Percentiles rank a stretch among this genome's conserved stretches.
Evolutionary conservation across 495 filamentous ascomycete species (phyloP).

Genomic region (Penicillium angulare): DNA sequence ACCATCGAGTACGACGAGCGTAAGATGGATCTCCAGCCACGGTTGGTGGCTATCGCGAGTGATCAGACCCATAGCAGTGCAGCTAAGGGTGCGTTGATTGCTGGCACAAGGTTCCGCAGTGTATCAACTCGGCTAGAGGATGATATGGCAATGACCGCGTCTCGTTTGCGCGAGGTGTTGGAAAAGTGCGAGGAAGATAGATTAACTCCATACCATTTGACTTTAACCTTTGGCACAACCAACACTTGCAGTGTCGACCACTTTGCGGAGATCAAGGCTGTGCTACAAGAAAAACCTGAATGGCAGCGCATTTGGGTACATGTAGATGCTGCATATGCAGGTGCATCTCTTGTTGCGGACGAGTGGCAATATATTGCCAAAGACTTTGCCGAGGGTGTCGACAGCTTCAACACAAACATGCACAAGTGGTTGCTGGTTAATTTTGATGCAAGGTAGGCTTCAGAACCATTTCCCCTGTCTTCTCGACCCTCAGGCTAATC

Average conservation of each 20-base stretch:
- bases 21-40: conserved; percentile 61
- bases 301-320: conserved; percentile 80
- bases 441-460: conserved; percentile 72
- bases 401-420: conserved; percentile 94
- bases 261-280: conserved; percentile 65
- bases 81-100: conserved; percentile 83
- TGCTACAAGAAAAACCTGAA: conserved; percentile 58
- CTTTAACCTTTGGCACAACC: conserved; percentile 84
- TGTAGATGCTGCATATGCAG: conserved; percentile 95
- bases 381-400: conserved; percentile 61
- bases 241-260: conserved; percentile 85
- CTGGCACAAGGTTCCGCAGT: conserved; percentile 73
- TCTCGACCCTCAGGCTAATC: too few species aligned
- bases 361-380: conserved; percentile 72
- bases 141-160: conserved; percentile 69
- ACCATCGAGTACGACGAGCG: conserved; percentile 50
- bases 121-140: conserved; percentile 60
- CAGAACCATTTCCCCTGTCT: neutral
- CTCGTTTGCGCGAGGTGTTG: conserved; percentile 56
- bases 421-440: conserved; percentile 97
- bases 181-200: conserved; percentile 61
- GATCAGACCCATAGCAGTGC: conserved; percentile 78
- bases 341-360: conserved; percentile 74
- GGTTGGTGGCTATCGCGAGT: conserved; percentile 78
- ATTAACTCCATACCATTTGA: conserved; percentile 82